A percentile compares a stretch with the other conserved stretches of the same genome.
Evolutionary conservation across 2,329 filamentous ascomycete species (phyloP).

Genomic region (Monosporascus sp.): DNA sequence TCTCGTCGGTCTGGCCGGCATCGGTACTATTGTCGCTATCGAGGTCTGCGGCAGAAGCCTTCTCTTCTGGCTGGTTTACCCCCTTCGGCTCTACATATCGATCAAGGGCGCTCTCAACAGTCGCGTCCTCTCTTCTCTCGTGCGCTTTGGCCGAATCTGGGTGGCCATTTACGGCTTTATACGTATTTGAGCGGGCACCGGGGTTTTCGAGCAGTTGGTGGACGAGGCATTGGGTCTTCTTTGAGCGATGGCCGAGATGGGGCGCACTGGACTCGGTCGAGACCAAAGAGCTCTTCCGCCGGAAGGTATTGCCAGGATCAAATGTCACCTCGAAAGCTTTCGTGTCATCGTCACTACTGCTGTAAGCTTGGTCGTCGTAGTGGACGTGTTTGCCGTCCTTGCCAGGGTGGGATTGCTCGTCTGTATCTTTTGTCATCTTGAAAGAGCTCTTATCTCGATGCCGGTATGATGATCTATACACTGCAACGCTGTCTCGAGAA

Average conservation of each 20-base stretch:
- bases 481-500: not conserved
- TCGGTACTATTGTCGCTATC: constrained; percentile 35
- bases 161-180: constrained; percentile 20
- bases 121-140: constrained; percentile 16
- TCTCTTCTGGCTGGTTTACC: constrained; percentile 8
- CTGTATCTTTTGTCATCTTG: not conserved
- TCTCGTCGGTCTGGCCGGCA: constrained; percentile 52
- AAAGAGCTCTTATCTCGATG: not conserved
- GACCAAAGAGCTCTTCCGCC: constrained; percentile 62
- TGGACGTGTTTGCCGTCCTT: not conserved
- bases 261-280: constrained; percentile 39
- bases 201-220: constrained; percentile 58
- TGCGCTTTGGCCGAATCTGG: constrained; percentile 8
- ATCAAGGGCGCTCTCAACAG: constrained; percentile 22
- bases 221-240: constrained; percentile 56
- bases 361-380: constrained; percentile 35
- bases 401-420: not conserved
- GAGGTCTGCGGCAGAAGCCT: constrained; percentile 29
- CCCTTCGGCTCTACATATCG: constrained; percentile 32
- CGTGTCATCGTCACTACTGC: constrained; percentile 47
- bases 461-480: no score
- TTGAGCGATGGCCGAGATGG: constrained; percentile 26
- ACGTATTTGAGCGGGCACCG: constrained; percentile 29
- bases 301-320: constrained; percentile 54
- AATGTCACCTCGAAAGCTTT: constrained; percentile 56